Percentiles rank a stretch among this genome's conserved stretches.
Conservation (phyloP, 2,329 filamentous ascomycete genomes). For the Sclerotinia trifoliorum region DNA sequence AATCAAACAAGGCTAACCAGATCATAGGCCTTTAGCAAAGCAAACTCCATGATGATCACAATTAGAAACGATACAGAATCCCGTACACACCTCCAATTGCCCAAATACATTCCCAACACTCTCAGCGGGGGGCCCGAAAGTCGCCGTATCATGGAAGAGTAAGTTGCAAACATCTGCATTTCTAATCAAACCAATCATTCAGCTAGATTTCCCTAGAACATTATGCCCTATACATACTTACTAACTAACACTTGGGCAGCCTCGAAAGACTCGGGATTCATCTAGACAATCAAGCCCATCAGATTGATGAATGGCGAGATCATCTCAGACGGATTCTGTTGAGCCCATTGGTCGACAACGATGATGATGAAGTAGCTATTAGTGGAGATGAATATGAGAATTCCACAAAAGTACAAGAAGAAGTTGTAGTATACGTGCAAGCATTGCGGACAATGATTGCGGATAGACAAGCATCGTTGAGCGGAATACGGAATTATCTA, state of each 20-base stretch:
- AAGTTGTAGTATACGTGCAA: constrained; percentile 83
- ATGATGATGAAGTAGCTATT: constrained; percentile 70
- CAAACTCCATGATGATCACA: constrained; percentile 61
- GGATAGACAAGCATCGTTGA: constrained; percentile 74
- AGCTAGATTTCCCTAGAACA: background rate
- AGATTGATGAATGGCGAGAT: constrained; percentile 73
- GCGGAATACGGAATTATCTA: constrained; percentile 73
- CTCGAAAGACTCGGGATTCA: constrained; percentile 71
- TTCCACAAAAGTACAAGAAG: constrained; percentile 83
- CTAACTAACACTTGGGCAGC: constrained; percentile 39
- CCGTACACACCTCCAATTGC: constrained; percentile 61
- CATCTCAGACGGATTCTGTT: constrained; percentile 70
- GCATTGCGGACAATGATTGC: constrained; percentile 72
- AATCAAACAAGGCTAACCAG: background rate
- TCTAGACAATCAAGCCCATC: constrained; percentile 69
- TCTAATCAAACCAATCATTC: background rate
- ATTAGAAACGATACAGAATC: constrained; percentile 54
- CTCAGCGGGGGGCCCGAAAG: constrained; percentile 48
- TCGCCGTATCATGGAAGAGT: constrained; percentile 15
- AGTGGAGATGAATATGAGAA: constrained; percentile 89
- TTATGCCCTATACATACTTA: background rate
- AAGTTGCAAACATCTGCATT: background rate
- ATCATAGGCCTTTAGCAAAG: constrained; percentile 45
- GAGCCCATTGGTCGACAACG: constrained; percentile 78
- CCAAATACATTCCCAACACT: constrained; percentile 54